phyloP scores from a whole-genome alignment of 2,329 filamentous ascomycete genomes.

The Cladosporium sp. region DNA sequence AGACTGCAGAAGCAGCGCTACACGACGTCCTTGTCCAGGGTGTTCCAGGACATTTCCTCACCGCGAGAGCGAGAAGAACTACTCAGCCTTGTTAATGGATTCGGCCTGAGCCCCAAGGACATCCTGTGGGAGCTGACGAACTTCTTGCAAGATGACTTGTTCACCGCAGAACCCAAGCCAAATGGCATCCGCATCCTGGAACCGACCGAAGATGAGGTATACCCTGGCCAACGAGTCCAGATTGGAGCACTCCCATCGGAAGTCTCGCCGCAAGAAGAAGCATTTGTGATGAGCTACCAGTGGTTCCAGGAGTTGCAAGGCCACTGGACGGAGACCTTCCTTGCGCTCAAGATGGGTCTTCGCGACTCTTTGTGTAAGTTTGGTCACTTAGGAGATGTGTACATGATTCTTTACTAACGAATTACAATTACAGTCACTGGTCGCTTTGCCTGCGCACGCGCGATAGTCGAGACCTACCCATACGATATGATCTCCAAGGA shows the following conservation, averaged over 20 bases:
- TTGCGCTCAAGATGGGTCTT: constrained; percentile 71
- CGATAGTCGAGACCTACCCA: constrained; percentile 54
- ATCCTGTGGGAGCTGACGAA: constrained; percentile 71
- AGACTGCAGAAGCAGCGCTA: constrained; percentile 67
- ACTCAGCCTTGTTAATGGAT: constrained; percentile 72
- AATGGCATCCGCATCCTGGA: constrained; percentile 52
- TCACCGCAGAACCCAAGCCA: constrained; percentile 16
- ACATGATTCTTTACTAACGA: constrained; percentile 1
- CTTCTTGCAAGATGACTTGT: constrained; percentile 31
- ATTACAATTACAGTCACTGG: constrained; percentile 44
- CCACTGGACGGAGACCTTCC: constrained; percentile 71
- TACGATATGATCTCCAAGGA: constrained; percentile 48
- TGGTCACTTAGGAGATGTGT: background rate
- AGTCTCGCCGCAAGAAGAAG: constrained; percentile 62
- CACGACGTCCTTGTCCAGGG: constrained; percentile 72
- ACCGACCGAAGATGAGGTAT: constrained; percentile 50
- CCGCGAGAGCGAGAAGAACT: constrained; percentile 65
- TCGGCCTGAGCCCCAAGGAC: constrained; percentile 69
- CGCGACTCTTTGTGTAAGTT: constrained; percentile 79
- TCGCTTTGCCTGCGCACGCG: constrained; percentile 57
- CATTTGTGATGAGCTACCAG: constrained; percentile 77
- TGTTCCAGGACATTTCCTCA: constrained; percentile 73
- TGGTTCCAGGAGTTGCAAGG: constrained; percentile 79
- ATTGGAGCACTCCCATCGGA: constrained; percentile 67
- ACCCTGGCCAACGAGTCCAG: constrained; percentile 65